A percentile compares a stretch with the other conserved stretches of the same genome.
Conservation (phyloP, 768 basidiomycete species). For the Sporobolomyces pararoseus region DNA sequence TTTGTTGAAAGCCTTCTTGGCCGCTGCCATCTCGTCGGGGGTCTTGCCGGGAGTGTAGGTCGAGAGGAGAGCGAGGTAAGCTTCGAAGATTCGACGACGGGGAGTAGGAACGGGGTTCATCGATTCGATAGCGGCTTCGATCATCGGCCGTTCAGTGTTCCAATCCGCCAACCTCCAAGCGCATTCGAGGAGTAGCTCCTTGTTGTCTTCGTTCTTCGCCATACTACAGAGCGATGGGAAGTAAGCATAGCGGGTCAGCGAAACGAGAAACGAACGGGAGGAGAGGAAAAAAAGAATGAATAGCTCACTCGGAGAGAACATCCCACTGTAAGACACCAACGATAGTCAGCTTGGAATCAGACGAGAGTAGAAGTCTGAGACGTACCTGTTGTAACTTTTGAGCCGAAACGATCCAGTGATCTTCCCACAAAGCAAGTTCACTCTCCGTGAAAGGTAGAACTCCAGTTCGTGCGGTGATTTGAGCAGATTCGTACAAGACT, state of each 20-base stretch:
- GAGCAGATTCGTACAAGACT: conserved; percentile 75
- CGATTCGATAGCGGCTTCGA: conserved; percentile 73
- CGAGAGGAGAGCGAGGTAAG: conserved; percentile 83
- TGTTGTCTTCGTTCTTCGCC: conserved; percentile 79
- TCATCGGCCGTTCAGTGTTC: conserved; percentile 62
- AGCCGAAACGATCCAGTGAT: conserved; percentile 93
- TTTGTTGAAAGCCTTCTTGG: conserved; percentile 68
- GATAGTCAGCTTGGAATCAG: too few relatives aligned
- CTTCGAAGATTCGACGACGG: conserved; percentile 94
- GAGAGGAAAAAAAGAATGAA: neutral
- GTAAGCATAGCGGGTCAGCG: neutral
- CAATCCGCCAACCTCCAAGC: conserved; percentile 92
- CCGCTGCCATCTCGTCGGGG: conserved; percentile 37
- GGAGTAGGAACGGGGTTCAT: conserved; percentile 86
- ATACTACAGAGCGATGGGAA: conserved; percentile 50
- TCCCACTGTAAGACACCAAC: conserved; percentile 85
- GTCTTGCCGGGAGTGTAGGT: conserved; percentile 47
- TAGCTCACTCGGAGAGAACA: conserved; percentile 65
- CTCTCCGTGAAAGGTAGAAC: conserved; percentile 84
- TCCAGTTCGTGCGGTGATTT: conserved; percentile 74
- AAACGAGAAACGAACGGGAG: neutral
- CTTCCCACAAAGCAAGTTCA: conserved; percentile 98
- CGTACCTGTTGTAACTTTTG: conserved; percentile 77
- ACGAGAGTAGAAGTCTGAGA: neutral
- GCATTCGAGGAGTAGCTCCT: conserved; percentile 87